Evolutionary conservation across 2,329 filamentous ascomycete genomes (phyloP).

Genomic region (Penicillium brevicompactum): DNA sequence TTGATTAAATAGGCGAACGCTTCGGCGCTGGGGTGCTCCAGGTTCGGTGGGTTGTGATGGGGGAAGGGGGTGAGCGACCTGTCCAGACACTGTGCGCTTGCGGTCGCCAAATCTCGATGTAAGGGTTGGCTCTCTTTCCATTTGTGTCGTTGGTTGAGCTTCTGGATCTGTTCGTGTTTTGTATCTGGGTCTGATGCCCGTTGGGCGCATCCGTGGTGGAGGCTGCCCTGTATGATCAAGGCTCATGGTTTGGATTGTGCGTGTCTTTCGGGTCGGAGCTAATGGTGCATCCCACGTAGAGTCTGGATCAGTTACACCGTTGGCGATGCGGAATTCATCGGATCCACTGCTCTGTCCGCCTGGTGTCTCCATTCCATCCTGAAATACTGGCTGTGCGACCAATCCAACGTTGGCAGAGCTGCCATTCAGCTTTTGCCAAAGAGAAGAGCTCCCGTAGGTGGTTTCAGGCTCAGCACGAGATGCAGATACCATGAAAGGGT

Average conservation of each 20-base stretch:
- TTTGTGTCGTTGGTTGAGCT: conserved; percentile 39
- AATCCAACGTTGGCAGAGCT: conserved; percentile 47
- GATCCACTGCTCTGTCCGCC: conserved; percentile 50
- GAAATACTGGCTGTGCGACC: conserved; percentile 34
- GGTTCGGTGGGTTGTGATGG: conserved; percentile 62
- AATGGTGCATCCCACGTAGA: conserved; percentile 45
- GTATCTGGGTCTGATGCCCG: conserved; percentile 45
- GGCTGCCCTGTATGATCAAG: conserved; percentile 55
- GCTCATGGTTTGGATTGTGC: conserved; percentile 57
- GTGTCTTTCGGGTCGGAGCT: conserved; percentile 52
- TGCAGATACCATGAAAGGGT: conserved; percentile 45
- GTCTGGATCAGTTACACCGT: conserved; percentile 32
- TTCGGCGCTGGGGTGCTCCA: conserved; percentile 66
- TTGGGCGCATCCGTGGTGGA: conserved; percentile 66
- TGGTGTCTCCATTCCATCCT: conserved; percentile 67
- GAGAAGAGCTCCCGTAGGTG: conserved; percentile 45
- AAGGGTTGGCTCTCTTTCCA: conserved; percentile 34
- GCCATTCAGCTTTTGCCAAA: conserved; percentile 53
- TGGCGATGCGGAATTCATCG: conserved; percentile 41
- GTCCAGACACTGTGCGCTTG: conserved; percentile 91
- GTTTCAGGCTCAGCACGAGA: conserved; percentile 36
- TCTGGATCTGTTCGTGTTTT: conserved; percentile 42
- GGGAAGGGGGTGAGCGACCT: conserved; percentile 57
- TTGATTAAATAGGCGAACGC: conserved; percentile 71
- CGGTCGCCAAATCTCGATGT: conserved; percentile 59